These are phyloP conservation scores for Candida sanyaensis DNA, from an alignment of 1,139 yeast species.

Conservation along the genomic window DNA sequence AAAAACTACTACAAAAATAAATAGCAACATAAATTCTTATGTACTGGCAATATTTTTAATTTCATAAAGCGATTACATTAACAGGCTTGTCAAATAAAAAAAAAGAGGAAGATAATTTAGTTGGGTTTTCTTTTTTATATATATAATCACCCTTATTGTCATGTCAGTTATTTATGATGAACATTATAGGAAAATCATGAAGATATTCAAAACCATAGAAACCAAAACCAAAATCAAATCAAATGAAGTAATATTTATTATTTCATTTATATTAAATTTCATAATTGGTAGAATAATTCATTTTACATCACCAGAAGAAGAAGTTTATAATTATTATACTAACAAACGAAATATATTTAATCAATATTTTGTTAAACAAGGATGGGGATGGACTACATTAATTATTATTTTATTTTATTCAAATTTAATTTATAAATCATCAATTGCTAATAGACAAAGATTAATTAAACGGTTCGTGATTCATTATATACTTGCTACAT, in stretches of 20 bases:
- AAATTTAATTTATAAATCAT: conserved; percentile 7
- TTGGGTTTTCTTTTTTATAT: too few species aligned
- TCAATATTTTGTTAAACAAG: conserved; percentile 74
- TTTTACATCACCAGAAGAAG: conserved; percentile 33
- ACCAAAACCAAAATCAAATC: conserved; percentile 15
- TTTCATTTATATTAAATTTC: conserved; percentile 35
- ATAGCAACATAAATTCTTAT: too few species aligned
- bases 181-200: conserved; percentile 18
- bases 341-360: conserved; percentile 69
- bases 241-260: conserved; percentile 26
- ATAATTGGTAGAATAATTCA: conserved; percentile 36
- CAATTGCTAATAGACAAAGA: neutral
- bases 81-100: too few species aligned
- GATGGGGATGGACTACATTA: conserved; percentile 90
- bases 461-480: conserved; percentile 24
- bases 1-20: too few species aligned
- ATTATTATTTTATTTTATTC: conserved; percentile 31
- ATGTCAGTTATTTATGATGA: conserved; percentile 20
- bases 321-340: conserved; percentile 57
- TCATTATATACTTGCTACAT: conserved; percentile 54
- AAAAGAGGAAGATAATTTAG: too few species aligned
- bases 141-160: neutral
- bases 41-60: too few species aligned
- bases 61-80: too few species aligned
- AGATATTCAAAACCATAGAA: conserved; percentile 1